A percentile compares a stretch with the other conserved stretches of the same genome.
These are phyloP conservation scores for Oryza meyeriana DNA, from an alignment of 176 grass and related monocot genomes.

Conservation along the genomic window DNA sequence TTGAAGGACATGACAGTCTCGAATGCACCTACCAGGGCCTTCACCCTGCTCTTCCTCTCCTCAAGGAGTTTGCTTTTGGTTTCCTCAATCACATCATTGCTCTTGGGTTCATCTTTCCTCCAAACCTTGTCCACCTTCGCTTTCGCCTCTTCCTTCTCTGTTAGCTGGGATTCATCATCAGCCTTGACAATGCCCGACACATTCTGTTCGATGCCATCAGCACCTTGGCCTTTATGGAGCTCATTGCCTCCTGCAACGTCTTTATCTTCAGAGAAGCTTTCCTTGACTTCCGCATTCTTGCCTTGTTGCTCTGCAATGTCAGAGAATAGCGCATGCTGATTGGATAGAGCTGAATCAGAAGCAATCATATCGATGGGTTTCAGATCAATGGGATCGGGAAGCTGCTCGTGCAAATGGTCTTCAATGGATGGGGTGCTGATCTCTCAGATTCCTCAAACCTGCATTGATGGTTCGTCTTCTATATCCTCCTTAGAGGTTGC, in stretches of 20 bases:
- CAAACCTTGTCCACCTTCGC: slow-evolving; percentile 22
- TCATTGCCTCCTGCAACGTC: not conserved
- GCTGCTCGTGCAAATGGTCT: slow-evolving; percentile 33
- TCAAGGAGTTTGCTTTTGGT: slow-evolving; percentile 67
- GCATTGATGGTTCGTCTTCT: slow-evolving; percentile 15
- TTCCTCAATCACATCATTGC: slow-evolving; percentile 67
- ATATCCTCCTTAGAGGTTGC: slow-evolving; percentile 28
- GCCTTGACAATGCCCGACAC: not conserved
- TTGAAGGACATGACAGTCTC: slow-evolving; percentile 67
- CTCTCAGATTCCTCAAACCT: slow-evolving; percentile 31
- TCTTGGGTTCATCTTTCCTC: slow-evolving; percentile 51
- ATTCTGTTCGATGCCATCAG: not conserved
- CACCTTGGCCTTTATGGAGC: slow-evolving; percentile 19
- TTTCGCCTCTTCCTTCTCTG: slow-evolving; percentile 12
- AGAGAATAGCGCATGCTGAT: not conserved
- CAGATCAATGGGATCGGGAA: slow-evolving; percentile 27
- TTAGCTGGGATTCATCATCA: slow-evolving; percentile 30
- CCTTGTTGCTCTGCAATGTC: slow-evolving; percentile 6
- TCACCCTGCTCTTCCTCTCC: slow-evolving; percentile 80
- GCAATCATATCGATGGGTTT: slow-evolving; percentile 3
- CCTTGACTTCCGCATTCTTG: slow-evolving; percentile 13
- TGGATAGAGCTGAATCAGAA: not conserved
- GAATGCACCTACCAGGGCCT: slow-evolving; percentile 79
- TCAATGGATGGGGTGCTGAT: slow-evolving; percentile 27
- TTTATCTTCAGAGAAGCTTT: not conserved